Base-by-base conservation (phyloP, 768 basidiomycete species). In the Leccinum rimulosum region DNA sequence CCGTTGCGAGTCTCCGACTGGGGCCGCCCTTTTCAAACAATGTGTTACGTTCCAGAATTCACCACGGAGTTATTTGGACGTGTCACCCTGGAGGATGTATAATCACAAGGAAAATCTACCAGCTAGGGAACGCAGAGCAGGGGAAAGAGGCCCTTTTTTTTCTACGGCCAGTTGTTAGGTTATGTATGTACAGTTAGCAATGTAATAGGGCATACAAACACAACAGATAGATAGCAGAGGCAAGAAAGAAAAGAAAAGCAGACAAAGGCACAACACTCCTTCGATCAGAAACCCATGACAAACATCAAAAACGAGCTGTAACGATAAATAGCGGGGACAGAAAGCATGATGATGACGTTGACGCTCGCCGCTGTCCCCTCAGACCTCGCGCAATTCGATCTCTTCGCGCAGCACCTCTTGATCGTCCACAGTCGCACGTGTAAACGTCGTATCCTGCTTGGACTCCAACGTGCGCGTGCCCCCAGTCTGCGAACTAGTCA, bases 331-430 rank as follows among this genome's bases (percentile, higher is more conserved):
- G 27, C 12, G 8, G 17, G 17, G 36, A 27, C 9, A 33, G 30
- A 19, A 33, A 12, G 5, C 10, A 33, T 11, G 22, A 22, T 19
- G n/a, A 45, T 45, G 43, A 19, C 43, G 19, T 4, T 45, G 43
- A n/a, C 43, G 10, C 43, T 17, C n/a, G 40, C 40, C n/a, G 40
- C 10, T 43, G n/a, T 19, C n/a, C 7, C 25, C 22, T 52, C 25
- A 58, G 15, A 47, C 3, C 50, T 38, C 54, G 51, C 38, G 19
- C 60, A 61, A 17, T 50, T 58, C 64, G 7, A 66, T 62, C 30
- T 56, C 58, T 58, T 94, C 30, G 84, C 90, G 28, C 84, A 86
- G 0, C 76, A 95, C 6, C 84, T 90, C 68, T 75, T 95, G 6
- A 90, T 97, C 73, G 1, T 33, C 57, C 15, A 31, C 10, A 4